A percentile compares a stretch with the other conserved stretches of the same genome.
Conservation (phyloP, 306 rosid species). For the Vigna hirtella region DNA sequence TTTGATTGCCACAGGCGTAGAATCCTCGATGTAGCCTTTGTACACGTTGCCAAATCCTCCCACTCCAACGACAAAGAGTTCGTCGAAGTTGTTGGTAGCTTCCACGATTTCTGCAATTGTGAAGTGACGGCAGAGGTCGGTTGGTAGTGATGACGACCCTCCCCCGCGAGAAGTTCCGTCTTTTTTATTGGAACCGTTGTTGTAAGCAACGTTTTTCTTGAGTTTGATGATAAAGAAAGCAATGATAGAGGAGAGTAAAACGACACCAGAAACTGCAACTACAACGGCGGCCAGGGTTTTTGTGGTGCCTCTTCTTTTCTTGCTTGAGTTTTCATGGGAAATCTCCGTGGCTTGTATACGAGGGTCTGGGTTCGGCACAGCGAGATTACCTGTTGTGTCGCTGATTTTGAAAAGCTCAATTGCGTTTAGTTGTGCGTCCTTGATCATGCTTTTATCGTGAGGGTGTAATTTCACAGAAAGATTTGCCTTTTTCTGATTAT, state of each 20-base stretch:
- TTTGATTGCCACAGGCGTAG: too few species aligned
- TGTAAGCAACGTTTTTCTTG: rapidly evolving
- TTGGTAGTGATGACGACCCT: not conserved
- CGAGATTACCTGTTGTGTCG: not conserved
- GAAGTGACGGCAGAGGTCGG: conserved; percentile 35
- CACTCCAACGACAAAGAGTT: not conserved
- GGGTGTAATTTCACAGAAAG: not conserved
- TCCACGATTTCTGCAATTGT: conserved; percentile 31
- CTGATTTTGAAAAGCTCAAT: not conserved
- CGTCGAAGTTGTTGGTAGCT: conserved; percentile 42
- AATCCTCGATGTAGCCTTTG: not conserved
- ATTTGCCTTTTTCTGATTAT: not conserved
- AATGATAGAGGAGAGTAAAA: not conserved
- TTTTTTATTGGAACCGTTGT: not conserved
- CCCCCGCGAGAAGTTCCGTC: not conserved
- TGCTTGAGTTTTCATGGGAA: too few species aligned
- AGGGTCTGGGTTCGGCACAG: not conserved
- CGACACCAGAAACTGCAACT: not conserved
- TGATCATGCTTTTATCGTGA: not conserved
- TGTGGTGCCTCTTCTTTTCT: rapidly evolving
- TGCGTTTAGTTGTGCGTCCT: not conserved
- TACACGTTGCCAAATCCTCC: conserved; percentile 39
- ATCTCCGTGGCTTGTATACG: too few species aligned
- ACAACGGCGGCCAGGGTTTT: not conserved
- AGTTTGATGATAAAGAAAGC: not conserved